A percentile compares a stretch with the other conserved stretches of the same genome.
Evolutionary conservation across 768 basidiomycete genomes (phyloP).

Genomic region (Boletus reticuloceps): DNA sequence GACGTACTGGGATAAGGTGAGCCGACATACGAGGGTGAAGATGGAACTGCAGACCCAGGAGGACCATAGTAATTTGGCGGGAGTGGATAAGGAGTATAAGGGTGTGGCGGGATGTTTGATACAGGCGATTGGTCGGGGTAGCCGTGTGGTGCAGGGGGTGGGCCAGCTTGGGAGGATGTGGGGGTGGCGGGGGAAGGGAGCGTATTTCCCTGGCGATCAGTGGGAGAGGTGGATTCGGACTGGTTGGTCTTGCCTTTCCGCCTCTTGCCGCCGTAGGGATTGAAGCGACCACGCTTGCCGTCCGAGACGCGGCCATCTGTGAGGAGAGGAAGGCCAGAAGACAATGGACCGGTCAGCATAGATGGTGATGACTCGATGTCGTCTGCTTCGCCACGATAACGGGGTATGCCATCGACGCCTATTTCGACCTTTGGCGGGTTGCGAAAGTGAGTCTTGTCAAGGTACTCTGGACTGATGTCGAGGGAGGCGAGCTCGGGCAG

Average conservation of each 20-base stretch:
- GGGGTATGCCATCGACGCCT: conserved; percentile 75
- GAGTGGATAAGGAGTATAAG: conserved; percentile 34
- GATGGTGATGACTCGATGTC: conserved; percentile 52
- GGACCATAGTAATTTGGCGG: conserved; percentile 33
- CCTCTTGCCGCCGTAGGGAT: conserved; percentile 44
- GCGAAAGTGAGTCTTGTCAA: conserved; percentile 89
- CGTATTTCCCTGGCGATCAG: conserved; percentile 20
- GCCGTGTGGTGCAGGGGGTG: conserved; percentile 20
- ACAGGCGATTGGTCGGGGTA: conserved; percentile 30
- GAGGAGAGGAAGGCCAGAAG: conserved; percentile 48
- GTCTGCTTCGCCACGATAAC: conserved; percentile 83
- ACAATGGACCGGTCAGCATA: conserved; percentile 40
- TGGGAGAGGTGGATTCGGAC: conserved; percentile 30
- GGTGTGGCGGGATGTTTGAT: conserved; percentile 22
- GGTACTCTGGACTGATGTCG: conserved; percentile 83
- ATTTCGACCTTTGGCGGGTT: conserved; percentile 87
- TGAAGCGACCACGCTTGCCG: conserved; percentile 44
- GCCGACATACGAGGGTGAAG: conserved; percentile 1
- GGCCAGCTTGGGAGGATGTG: conserved; percentile 25
- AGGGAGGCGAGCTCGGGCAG: conserved; percentile 84
- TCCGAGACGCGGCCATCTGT: conserved; percentile 45
- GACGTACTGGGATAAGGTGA: conserved; percentile 20
- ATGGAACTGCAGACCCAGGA: conserved; percentile 20
- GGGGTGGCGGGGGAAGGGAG: conserved; percentile 32
- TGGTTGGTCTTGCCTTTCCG: conserved; percentile 34